A percentile compares a stretch with the other conserved stretches of the same genome.
These are phyloP conservation scores for Athelia sp. DNA, from an alignment of 1,284 basidiomycete species.

Conservation along the genomic window DNA sequence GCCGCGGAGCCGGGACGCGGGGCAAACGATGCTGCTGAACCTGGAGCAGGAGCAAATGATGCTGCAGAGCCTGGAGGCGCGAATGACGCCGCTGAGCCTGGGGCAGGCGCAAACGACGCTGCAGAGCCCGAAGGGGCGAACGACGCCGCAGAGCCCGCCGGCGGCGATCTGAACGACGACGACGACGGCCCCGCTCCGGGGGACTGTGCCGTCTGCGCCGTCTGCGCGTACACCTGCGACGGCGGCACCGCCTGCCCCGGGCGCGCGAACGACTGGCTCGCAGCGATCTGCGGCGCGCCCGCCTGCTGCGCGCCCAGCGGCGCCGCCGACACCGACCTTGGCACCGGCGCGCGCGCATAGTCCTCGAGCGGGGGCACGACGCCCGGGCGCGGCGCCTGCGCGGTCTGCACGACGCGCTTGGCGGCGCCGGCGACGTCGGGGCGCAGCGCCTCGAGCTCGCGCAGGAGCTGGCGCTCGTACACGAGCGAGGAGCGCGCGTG, in stretches of 20 bases:
- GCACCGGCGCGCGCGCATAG: conserved; percentile 32
- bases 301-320: background rate
- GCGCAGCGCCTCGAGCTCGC: conserved; percentile 82
- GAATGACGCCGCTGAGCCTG: conserved; percentile 8
- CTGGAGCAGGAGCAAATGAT: conserved; percentile 13
- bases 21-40: conserved; percentile 7
- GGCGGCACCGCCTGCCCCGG: conserved; percentile 8
- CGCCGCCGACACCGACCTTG: background rate
- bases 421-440: conserved; percentile 69
- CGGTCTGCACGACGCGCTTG: conserved; percentile 45
- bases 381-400: conserved; percentile 52
- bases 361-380: conserved; percentile 64
- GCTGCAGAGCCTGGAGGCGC: conserved; percentile 24
- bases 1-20: conserved; percentile 8
- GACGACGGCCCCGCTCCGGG: conserved; percentile 50
- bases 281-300: background rate
- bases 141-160: background rate
- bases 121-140: conserved; percentile 26
- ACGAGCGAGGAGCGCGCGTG: conserved; percentile 87
- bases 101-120: conserved; percentile 15
- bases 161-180: conserved; percentile 6
- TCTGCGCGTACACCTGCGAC: conserved; percentile 16
- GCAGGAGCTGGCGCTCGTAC: conserved; percentile 84
- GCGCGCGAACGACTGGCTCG: background rate
- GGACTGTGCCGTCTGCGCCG: conserved; percentile 39